Conservation (phyloP, 1,284 basidiomycete species). For the Retiboletus flavoniger region DNA sequence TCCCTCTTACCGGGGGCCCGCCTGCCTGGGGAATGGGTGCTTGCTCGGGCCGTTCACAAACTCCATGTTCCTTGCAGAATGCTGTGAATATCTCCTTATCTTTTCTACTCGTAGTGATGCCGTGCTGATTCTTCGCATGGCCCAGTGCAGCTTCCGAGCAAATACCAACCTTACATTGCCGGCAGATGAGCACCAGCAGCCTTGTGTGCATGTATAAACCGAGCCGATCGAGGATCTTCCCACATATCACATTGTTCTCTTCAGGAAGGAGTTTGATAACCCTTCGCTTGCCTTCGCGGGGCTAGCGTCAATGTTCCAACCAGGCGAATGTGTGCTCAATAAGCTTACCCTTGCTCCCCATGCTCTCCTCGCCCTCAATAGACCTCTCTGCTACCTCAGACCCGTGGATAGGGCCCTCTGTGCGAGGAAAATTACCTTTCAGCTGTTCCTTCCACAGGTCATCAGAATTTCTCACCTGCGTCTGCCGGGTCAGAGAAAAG, state of each 20-base stretch:
- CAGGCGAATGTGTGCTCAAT: too few species aligned
- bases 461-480: too few species aligned
- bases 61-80: background rate
- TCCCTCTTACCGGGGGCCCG: slow-evolving; percentile 1
- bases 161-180: background rate
- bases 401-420: background rate
- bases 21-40: slow-evolving; percentile 4
- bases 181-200: slow-evolving; percentile 6
- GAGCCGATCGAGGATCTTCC: background rate
- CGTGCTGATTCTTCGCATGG: slow-evolving; percentile 3
- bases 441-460: too few species aligned
- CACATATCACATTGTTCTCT: background rate
- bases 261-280: background rate
- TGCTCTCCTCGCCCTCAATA: too few species aligned
- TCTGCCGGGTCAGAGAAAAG: too few species aligned
- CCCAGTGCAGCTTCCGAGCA: slow-evolving; percentile 2
- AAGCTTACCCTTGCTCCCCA: too few species aligned
- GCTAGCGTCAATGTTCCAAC: too few species aligned
- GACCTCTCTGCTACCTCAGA: background rate
- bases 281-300: too few species aligned
- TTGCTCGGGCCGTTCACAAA: background rate
- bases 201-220: slow-evolving; percentile 1
- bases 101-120: background rate
- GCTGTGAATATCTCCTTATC: background rate
- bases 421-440: too few species aligned